Base-by-base conservation (phyloP, 1,284 basidiomycete genomes). In the Cryptococcus sp. region DNA sequence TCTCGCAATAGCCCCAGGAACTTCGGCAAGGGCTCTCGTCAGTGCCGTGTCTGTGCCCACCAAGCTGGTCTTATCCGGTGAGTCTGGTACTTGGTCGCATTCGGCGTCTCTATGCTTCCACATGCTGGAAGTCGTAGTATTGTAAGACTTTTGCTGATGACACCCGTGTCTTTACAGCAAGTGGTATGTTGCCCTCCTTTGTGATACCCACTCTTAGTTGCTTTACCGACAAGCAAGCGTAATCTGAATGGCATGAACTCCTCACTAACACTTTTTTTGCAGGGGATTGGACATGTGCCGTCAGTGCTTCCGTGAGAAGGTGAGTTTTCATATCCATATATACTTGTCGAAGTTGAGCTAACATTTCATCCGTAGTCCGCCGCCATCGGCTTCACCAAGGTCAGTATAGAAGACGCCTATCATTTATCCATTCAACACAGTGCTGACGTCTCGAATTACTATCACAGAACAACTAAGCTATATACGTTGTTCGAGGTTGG, bases 301-400 rank as follows among this genome's bases (percentile, higher is more conserved):
- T 80, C 93, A 96, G 82, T 96, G 93, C 83, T 96, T 96, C 89
- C 89, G 93, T 73, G 93, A 96, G 84, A 93, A 93, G 83, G 85
- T 72, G 57, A 61, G 69, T 44, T 45, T 13, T 37, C 20, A n/a
- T 13, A n/a, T 4, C 19, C 10, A 22, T 54, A 16, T 39, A 5
- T 4, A 11, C n/a, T 6, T 26, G 6, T 17, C 23, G 26, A 26
- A 22, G 17, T 16, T 10, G 23, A 38, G 47, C 57, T 57, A 50
- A 57, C 55, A n/a, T 26, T 38, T 22, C 38, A 20, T 17, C 29
- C 19, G 13, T 49, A 72, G 75, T 69, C 91, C 63, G 85, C 87
- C 72, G 88, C 89, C 67, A 95, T 96, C 76, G 93, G 93, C 65
- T 96, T 96, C 85, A 82, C 85, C 79, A 96, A 96, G 90, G 92